Conservation (phyloP, 345 rosid genomes). For the Adansonia digitata region DNA sequence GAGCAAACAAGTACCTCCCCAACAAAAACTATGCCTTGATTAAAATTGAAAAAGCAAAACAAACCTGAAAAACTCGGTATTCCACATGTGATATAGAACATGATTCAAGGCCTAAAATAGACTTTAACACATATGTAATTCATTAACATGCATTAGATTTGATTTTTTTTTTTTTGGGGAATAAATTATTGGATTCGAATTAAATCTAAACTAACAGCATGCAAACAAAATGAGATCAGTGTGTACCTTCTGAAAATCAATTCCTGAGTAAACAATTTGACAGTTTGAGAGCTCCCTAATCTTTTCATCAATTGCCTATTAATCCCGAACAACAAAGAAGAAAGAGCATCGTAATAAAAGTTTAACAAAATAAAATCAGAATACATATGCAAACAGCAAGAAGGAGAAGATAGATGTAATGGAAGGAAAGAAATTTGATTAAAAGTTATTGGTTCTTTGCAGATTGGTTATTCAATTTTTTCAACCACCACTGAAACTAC, state of each 20-base stretch:
- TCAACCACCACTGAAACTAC: not conserved
- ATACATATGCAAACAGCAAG: not conserved
- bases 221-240: not conserved
- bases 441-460: not conserved
- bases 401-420: not conserved
- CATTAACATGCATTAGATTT: not conserved
- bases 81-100: not conserved
- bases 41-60: not conserved
- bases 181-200: too few species aligned
- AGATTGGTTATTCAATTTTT: not conserved
- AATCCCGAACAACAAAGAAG: conserved; percentile 18
- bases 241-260: conserved; percentile 85
- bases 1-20: not conserved
- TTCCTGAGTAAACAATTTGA: conserved; percentile 66
- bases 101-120: not conserved
- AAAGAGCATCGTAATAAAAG: not conserved
- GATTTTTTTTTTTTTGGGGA: too few species aligned
- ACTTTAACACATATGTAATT: not conserved
- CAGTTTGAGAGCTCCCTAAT: conserved; percentile 91
- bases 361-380: not conserved
- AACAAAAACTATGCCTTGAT: not conserved
- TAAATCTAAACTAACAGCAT: conserved; percentile 1
- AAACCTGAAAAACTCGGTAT: not conserved
- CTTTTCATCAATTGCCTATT: conserved; percentile 93
- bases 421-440: not conserved